phyloP scores from a whole-genome alignment of 306 rosid genomes.

The Acacia confusa region DNA sequence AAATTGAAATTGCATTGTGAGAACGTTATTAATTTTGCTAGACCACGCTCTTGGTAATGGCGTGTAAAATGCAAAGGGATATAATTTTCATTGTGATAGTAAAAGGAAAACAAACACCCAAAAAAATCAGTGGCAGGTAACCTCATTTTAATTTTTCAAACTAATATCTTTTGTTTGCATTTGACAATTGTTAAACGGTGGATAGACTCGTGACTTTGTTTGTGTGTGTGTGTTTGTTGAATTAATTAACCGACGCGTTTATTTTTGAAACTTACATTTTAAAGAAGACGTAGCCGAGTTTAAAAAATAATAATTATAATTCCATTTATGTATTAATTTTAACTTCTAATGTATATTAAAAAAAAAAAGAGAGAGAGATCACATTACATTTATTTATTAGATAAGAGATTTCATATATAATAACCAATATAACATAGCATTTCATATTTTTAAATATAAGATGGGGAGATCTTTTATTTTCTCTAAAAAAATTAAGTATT shows the following conservation, averaged over 20 bases:
- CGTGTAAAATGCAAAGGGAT: background rate
- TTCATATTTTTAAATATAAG: too few relatives aligned
- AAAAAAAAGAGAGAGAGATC: too few relatives aligned
- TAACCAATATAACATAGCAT: too few relatives aligned
- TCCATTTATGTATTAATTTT: background rate
- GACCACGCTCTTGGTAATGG: too few relatives aligned
- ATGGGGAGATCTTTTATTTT: too few relatives aligned
- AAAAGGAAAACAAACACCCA: background rate
- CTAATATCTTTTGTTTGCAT: constrained; percentile 32
- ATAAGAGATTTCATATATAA: too few relatives aligned
- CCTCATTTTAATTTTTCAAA: constrained; percentile 7
- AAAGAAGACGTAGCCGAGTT: background rate
- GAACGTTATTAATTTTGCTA: too few relatives aligned
- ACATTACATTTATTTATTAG: too few relatives aligned
- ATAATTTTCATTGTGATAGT: background rate
- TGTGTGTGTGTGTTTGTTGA: background rate
- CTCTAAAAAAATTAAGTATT: too few relatives aligned
- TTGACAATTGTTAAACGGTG: constrained; percentile 15
- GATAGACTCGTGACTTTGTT: constrained; percentile 8
- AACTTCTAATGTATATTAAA: too few relatives aligned
- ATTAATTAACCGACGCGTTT: background rate
- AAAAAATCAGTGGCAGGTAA: constrained; percentile 19
- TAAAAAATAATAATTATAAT: background rate
- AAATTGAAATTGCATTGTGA: too few relatives aligned
- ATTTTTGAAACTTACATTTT: background rate